Percentiles rank a stretch among this genome's conserved stretches.
phyloP scores from a whole-genome alignment of 2,329 filamentous ascomycete genomes.

The Pseudogymnoascus destructans region DNA sequence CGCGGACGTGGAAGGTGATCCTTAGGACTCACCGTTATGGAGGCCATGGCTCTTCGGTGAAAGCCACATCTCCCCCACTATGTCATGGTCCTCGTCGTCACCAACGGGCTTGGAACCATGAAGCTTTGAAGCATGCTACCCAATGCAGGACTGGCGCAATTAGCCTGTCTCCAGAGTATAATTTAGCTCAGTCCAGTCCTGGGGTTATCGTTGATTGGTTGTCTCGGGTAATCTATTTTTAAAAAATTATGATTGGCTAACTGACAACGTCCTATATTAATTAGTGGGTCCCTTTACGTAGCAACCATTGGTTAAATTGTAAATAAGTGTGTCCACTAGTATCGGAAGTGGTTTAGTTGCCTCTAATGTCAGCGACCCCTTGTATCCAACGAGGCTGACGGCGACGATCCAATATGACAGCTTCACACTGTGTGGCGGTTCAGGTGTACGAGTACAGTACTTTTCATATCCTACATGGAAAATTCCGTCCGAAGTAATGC shows the following conservation, averaged over 20 bases:
- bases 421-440: not conserved
- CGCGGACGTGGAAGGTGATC: constrained; percentile 24
- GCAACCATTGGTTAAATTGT: not conserved
- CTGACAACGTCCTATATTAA: not conserved
- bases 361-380: not conserved
- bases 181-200: not conserved
- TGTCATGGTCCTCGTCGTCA: not conserved
- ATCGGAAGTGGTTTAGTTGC: not conserved
- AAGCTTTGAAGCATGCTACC: not conserved
- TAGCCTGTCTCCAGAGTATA: not conserved
- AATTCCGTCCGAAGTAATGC: not conserved
- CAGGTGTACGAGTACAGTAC: not conserved
- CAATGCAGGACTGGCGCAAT: not conserved
- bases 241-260: not conserved
- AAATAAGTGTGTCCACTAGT: not conserved
- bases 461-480: not conserved
- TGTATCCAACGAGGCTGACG: not conserved
- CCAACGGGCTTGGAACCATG: not conserved
- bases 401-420: not conserved
- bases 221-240: not conserved
- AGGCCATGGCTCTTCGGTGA: not conserved
- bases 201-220: not conserved
- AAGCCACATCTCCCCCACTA: not conserved
- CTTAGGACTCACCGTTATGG: not conserved
- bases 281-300: not conserved